phyloP scores from a whole-genome alignment of 306 rosid species.

The Cucurbita maxima region DNA sequence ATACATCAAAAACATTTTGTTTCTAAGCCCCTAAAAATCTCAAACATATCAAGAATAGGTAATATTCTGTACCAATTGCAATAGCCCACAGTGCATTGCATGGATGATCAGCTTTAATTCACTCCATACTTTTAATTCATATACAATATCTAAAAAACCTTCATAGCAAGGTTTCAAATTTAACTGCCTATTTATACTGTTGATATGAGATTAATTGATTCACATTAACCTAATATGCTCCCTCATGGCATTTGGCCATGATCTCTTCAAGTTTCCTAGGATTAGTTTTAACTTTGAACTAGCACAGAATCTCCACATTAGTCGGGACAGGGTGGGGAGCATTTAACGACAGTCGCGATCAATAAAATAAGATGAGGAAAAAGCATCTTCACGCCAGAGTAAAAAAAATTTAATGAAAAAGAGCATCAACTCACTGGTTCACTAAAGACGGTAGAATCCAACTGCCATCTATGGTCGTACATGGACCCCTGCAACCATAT shows the following conservation, averaged over 20 bases:
- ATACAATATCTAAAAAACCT: background rate
- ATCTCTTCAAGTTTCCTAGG: background rate
- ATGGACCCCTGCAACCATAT: constrained; percentile 49
- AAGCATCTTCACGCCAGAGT: background rate
- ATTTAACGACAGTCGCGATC: background rate
- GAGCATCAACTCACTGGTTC: constrained; percentile 44
- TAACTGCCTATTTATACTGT: background rate
- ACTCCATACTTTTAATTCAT: background rate
- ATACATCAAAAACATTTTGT: background rate
- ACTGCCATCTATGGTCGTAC: constrained; percentile 79
- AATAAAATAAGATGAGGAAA: background rate
- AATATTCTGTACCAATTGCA: background rate
- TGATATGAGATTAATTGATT: background rate
- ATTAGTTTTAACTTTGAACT: background rate
- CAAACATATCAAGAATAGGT: background rate
- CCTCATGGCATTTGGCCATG: background rate
- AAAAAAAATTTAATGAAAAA: background rate
- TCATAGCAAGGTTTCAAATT: background rate
- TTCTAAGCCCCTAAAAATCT: background rate
- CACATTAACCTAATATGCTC: background rate
- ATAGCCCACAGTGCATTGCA: background rate
- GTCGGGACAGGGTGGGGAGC: background rate
- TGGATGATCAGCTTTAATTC: background rate
- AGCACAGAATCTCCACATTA: background rate
- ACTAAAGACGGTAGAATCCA: constrained; percentile 46